A percentile compares a stretch with the other conserved stretches of the same genome.
phyloP scores from a whole-genome alignment of 1,284 basidiomycete genomes.

The Ustilago cynodontis region DNA sequence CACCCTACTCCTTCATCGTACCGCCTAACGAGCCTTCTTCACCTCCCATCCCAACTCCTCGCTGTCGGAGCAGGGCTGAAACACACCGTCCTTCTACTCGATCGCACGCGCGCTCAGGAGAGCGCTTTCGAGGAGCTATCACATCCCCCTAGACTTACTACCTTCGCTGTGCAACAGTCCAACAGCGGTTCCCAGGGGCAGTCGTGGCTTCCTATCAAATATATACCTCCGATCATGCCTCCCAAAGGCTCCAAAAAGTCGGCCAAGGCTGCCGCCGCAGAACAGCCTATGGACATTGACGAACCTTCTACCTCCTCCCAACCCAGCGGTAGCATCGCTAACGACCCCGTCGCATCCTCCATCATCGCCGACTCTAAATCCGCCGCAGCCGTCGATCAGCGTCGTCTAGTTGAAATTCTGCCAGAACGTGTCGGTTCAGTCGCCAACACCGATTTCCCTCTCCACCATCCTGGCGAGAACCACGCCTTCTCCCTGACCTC shows the following conservation, averaged over 20 bases:
- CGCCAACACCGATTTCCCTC: constrained; percentile 62
- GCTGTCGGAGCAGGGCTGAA: too few species aligned
- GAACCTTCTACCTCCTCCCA: constrained; percentile 37
- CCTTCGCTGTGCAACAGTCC: too few species aligned
- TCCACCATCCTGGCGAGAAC: constrained; percentile 54
- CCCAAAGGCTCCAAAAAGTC: constrained; percentile 43
- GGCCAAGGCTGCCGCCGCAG: constrained; percentile 18
- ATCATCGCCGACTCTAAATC: constrained; percentile 43
- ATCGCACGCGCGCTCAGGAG: too few species aligned
- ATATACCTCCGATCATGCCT: constrained; percentile 25
- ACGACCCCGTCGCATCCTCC: constrained; percentile 37
- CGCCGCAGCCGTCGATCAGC: constrained; percentile 48
- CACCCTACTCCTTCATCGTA: too few species aligned
- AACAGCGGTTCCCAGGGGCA: too few species aligned
- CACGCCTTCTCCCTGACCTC: constrained; percentile 51
- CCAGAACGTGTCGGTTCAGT: constrained; percentile 66
- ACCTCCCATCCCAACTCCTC: too few species aligned
- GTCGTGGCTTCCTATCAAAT: too few species aligned
- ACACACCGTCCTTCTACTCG: too few species aligned
- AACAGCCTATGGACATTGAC: constrained; percentile 44
- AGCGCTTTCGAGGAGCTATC: background rate
- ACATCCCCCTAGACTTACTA: background rate
- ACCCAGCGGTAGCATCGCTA: constrained; percentile 32
- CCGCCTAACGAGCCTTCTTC: too few species aligned
- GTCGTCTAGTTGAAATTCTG: constrained; percentile 62